Conservation (phyloP, 2,329 filamentous ascomycete genomes). For the Hymenotorrendiella dingleyae region DNA sequence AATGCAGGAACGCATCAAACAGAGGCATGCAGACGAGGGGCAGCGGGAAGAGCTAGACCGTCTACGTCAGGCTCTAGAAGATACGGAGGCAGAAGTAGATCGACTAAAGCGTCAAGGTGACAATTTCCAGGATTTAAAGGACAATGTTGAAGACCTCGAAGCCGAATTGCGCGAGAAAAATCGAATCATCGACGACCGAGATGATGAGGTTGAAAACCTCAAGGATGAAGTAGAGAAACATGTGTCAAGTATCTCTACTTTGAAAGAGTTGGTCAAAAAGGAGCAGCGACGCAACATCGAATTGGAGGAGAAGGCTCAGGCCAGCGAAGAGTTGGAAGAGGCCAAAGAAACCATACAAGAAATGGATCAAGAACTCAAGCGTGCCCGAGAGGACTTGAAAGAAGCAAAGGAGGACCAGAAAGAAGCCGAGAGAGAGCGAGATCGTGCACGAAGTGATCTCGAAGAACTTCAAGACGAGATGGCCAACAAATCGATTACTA, state of each 20-base stretch:
- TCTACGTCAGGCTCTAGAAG: slow-evolving; percentile 50
- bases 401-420: slow-evolving; percentile 50
- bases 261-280: slow-evolving; percentile 55
- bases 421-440: slow-evolving; percentile 47
- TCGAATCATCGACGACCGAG: slow-evolving; percentile 63
- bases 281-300: slow-evolving; percentile 45
- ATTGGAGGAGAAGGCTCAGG: slow-evolving; percentile 51
- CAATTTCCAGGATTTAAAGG: slow-evolving; percentile 60
- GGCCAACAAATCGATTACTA: slow-evolving; percentile 71
- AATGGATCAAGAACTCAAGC: slow-evolving; percentile 48
- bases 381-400: slow-evolving; percentile 48
- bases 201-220: slow-evolving; percentile 68
- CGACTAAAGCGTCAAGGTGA: slow-evolving; percentile 53
- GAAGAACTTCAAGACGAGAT: slow-evolving; percentile 70
- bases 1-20: slow-evolving; percentile 74
- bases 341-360: slow-evolving; percentile 54
- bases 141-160: slow-evolving; percentile 71
- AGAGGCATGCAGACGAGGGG: slow-evolving; percentile 65
- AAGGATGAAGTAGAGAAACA: slow-evolving; percentile 49
- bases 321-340: slow-evolving; percentile 47
- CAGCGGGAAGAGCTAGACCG: slow-evolving; percentile 56
- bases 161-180: slow-evolving; percentile 72
- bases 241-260: slow-evolving; percentile 44
- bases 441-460: slow-evolving; percentile 52
- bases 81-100: slow-evolving; percentile 42